Evolutionary conservation across 306 rosid genomes (phyloP).

Genomic region (Vigna unguiculata): DNA sequence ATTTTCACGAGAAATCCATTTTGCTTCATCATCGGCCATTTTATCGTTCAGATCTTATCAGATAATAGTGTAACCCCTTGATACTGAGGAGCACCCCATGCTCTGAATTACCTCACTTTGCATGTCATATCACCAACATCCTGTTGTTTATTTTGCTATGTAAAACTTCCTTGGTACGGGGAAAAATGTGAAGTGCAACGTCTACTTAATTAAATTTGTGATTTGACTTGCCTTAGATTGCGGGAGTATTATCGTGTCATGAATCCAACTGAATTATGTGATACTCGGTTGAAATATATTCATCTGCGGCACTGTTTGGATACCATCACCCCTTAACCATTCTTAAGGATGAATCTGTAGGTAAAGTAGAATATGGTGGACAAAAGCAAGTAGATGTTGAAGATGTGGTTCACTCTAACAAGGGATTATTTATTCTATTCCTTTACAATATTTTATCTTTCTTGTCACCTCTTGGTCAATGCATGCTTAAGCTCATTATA

Average conservation of each 20-base stretch:
- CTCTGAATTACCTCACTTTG: conserved; percentile 36
- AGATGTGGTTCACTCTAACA: conserved; percentile 69
- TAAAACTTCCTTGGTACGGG: conserved; percentile 32
- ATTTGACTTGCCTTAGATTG: background rate
- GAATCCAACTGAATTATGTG: conserved; percentile 16
- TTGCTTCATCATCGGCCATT: background rate
- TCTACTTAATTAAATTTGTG: background rate
- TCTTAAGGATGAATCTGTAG: conserved; percentile 70
- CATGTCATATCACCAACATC: conserved; percentile 14
- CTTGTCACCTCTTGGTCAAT: conserved; percentile 39
- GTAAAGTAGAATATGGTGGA: conserved; percentile 75
- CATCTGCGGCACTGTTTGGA: background rate
- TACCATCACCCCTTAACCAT: conserved; percentile 55
- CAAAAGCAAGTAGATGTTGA: conserved; percentile 74
- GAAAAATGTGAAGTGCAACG: background rate
- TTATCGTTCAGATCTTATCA: conserved; percentile 8
- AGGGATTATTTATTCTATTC: conserved; percentile 65
- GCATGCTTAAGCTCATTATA: conserved; percentile 42
- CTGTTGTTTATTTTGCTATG: conserved; percentile 32
- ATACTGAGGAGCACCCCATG: background rate
- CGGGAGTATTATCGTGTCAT: background rate
- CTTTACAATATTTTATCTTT: conserved; percentile 43
- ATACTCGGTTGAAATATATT: conserved; percentile 35
- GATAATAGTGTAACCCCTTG: background rate
- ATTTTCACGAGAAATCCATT: background rate